phyloP scores from a whole-genome alignment of 257 asterid species.

The Asclepias syriaca region DNA sequence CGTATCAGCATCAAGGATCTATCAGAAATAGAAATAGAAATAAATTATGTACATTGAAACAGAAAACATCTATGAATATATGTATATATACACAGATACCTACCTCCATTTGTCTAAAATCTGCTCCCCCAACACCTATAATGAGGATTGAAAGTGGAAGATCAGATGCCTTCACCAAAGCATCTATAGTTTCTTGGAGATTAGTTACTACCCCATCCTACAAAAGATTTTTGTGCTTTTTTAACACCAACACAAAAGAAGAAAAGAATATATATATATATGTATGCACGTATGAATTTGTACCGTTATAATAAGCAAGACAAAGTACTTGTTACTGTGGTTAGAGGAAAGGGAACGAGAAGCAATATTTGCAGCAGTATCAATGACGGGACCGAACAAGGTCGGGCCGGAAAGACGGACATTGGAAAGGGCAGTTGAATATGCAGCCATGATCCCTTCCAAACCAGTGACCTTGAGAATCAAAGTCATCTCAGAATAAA shows the following conservation, averaged over 20 bases:
- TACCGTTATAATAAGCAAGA: constrained; percentile 70
- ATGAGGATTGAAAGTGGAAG: constrained; percentile 72
- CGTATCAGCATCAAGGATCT: constrained; percentile 81
- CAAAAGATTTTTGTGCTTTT: constrained; percentile 4
- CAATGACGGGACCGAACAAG: constrained; percentile 68
- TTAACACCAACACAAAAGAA: not conserved
- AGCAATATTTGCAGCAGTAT: constrained; percentile 70
- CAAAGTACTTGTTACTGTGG: constrained; percentile 48
- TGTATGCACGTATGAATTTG: too few species aligned
- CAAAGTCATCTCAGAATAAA: not conserved
- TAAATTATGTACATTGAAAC: not conserved
- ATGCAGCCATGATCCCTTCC: constrained; percentile 73
- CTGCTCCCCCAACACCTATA: constrained; percentile 79
- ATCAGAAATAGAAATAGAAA: not conserved
- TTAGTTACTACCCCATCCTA: constrained; percentile 77
- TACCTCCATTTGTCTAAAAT: constrained; percentile 78
- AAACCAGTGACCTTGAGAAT: constrained; percentile 59
- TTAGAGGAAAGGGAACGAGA: constrained; percentile 38
- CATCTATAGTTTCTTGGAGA: constrained; percentile 55
- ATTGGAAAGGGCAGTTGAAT: constrained; percentile 55
- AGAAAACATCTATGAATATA: too few species aligned
- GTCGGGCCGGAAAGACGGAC: constrained; percentile 72
- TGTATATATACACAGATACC: not conserved
- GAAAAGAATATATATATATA: too few species aligned
- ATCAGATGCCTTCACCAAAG: constrained; percentile 71